phyloP scores from a whole-genome alignment of 2,329 filamentous ascomycete species.

The Sclerotinia glacialis region DNA sequence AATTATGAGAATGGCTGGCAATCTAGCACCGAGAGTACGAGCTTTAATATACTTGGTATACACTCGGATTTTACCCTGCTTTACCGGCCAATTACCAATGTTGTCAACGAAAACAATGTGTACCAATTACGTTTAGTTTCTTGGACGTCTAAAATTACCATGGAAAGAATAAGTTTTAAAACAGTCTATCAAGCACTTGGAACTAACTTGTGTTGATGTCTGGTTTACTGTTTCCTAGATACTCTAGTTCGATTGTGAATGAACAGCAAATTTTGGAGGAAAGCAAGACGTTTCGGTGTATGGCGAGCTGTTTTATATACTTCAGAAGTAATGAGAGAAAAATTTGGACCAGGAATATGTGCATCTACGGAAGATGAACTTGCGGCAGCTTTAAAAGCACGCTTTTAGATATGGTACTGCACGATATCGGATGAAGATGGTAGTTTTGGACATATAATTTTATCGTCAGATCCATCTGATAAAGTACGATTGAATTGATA shows the following conservation, averaged over 20 bases:
- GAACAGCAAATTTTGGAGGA: background rate
- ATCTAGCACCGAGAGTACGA: no score
- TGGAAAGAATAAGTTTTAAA: background rate
- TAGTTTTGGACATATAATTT: background rate
- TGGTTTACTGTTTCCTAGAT: background rate
- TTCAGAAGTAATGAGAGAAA: background rate
- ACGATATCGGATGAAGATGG: background rate
- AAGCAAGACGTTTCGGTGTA: background rate
- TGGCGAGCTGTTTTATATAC: background rate
- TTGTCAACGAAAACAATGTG: no score
- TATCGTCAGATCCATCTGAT: background rate
- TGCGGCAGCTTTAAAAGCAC: no score
- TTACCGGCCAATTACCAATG: no score
- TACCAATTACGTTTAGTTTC: no score
- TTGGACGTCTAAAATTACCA: background rate
- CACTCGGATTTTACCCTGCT: no score
- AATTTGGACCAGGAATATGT: background rate
- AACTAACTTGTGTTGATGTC: background rate
- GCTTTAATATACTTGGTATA: no score
- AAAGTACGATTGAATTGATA: background rate
- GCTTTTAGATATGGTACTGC: background rate
- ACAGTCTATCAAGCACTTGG: background rate
- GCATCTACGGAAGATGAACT: no score
- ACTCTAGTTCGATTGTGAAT: background rate
- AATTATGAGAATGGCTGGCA: no score